Evolutionary conservation across 2,329 filamentous ascomycete species (phyloP), one percentile per base, ranked within the genome.

Genomic region (Albophoma yamanashiensis): DNA sequence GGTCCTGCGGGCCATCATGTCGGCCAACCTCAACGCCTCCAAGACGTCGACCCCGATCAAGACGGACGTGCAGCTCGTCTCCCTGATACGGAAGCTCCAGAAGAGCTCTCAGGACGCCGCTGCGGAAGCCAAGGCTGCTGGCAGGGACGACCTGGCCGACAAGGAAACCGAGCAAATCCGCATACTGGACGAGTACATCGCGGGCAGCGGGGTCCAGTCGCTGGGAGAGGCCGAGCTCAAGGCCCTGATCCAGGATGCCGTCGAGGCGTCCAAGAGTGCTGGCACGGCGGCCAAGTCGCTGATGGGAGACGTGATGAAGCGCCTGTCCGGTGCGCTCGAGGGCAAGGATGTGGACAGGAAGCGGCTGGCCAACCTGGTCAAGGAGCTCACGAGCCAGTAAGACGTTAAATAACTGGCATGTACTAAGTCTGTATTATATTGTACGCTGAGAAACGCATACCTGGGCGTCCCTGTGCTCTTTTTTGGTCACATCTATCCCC

Each of bases 11-110:
- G 73, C 80, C 47, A 76, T 92, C 63, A 80, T 92, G 64, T 79
- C 88, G 39, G 82, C 88, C 63, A 85, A 88, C 62, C 85, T 87
- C 66, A 92, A 92, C 73, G 86, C 88, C 40, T 87, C 85, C 70
- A 92, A 92, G 75, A 91, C 88, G 17, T 69, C 80, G 45, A 78
- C 76, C 45, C 89, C 89, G n/a, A 83, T 92, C 68, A 78, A 76
- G 59, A 89, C 84, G 27, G 89, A 93, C 71, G 79, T 82, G 64
- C 83, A 89, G 68, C 79, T 93, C 59, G 82, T 91, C 36, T 76
- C 79, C 9, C 77, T 92, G 56, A 79, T 94, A 60, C 81, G 83
- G 64, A 88, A 86, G 73, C 82, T 85, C 58, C 80, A 82, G 27
- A 80, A 81, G 52, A 76, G 80, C 2, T 78, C 81, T 4, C 75